Evolutionary conservation across 2,329 filamentous ascomycete species (phyloP).

Genomic region (Aspergillus sp.): DNA sequence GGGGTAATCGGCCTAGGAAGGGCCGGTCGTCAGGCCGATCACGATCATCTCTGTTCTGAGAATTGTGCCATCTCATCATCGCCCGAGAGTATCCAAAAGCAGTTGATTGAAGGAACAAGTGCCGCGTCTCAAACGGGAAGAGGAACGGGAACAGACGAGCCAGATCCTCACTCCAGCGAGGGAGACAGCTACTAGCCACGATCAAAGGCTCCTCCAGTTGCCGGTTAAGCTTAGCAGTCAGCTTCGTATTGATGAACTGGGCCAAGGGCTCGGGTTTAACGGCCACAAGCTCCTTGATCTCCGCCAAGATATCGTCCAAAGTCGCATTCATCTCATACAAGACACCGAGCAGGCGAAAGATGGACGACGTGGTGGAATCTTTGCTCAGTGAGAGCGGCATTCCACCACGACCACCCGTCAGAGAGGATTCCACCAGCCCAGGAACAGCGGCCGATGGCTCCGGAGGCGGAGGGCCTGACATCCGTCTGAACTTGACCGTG

Average conservation of each 20-base stretch:
- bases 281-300: slow-evolving; percentile 62
- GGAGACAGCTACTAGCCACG: slow-evolving; percentile 91
- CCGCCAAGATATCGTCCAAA: slow-evolving; percentile 78
- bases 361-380: slow-evolving; percentile 75
- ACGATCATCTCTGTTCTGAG: slow-evolving; percentile 68
- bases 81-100: slow-evolving; percentile 96
- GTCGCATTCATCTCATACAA: slow-evolving; percentile 90
- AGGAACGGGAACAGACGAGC: slow-evolving; percentile 91
- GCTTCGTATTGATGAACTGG: slow-evolving; percentile 96
- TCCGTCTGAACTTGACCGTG: slow-evolving; percentile 82
- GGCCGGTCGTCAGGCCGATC: slow-evolving; percentile 82
- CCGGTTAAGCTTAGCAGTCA: slow-evolving; percentile 93
- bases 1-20: slow-evolving; percentile 81
- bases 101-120: slow-evolving; percentile 93
- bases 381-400: slow-evolving; percentile 75
- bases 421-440: slow-evolving; percentile 40
- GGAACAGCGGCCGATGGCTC: slow-evolving; percentile 58
- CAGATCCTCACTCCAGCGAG: slow-evolving; percentile 91
- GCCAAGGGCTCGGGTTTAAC: slow-evolving; percentile 75
- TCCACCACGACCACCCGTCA: slow-evolving; percentile 44
- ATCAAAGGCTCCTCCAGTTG: slow-evolving; percentile 95
- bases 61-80: slow-evolving; percentile 95
- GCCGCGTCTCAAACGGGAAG: slow-evolving; percentile 94
- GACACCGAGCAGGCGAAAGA: slow-evolving; percentile 78
- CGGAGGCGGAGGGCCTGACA: slow-evolving; percentile 69